Evolutionary conservation across 768 basidiomycete species (phyloP).

Genomic region (Dioszegia aurantiaca): DNA sequence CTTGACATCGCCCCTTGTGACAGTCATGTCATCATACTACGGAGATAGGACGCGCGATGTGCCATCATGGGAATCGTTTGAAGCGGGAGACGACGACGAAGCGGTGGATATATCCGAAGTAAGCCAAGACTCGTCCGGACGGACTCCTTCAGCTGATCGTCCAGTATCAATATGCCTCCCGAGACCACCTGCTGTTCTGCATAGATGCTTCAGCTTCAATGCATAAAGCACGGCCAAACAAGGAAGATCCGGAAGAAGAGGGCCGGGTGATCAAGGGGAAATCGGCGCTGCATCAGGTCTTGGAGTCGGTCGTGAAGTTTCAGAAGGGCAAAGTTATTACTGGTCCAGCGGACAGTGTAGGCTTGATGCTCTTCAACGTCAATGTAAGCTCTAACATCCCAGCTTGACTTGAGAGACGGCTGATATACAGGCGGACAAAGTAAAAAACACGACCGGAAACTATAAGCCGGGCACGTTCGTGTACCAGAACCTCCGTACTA

Average conservation of each 20-base stretch:
- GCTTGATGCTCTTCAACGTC: conserved; percentile 88
- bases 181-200: conserved; percentile 88
- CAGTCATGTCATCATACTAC: conserved; percentile 40
- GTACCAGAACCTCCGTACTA: conserved; percentile 70
- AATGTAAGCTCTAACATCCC: conserved; percentile 26
- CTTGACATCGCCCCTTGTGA: not conserved
- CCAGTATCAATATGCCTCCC: conserved; percentile 68
- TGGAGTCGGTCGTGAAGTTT: conserved; percentile 79
- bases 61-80: conserved; percentile 42
- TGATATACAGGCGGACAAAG: conserved; percentile 59
- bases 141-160: conserved; percentile 8
- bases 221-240: conserved; percentile 68
- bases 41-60: conserved; percentile 34
- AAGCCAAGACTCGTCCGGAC: not conserved
- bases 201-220: conserved; percentile 92
- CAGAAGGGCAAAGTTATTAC: conserved; percentile 85
- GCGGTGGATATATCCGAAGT: conserved; percentile 44
- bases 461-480: conserved; percentile 56
- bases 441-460: conserved; percentile 53
- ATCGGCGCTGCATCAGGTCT: conserved; percentile 72
- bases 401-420: not conserved
- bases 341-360: conserved; percentile 83
- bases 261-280: conserved; percentile 57
- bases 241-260: conserved; percentile 46
- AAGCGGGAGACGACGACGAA: conserved; percentile 42